Evolutionary conservation across 2,329 filamentous ascomycete genomes (phyloP), one percentile per base, ranked within the genome.

Genomic region (Botrytis deweyae): DNA sequence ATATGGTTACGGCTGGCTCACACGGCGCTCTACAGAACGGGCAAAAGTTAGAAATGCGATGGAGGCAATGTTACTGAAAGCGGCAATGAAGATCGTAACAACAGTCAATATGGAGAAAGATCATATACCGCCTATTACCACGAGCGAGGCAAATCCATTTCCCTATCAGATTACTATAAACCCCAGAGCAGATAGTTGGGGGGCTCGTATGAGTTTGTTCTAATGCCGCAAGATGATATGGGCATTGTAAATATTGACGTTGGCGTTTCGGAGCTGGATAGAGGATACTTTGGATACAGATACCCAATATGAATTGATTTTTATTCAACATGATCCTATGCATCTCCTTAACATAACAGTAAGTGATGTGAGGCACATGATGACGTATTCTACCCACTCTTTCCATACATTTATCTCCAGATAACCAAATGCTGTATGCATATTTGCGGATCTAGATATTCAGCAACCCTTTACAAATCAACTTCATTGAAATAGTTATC

Each of bases 121-220:
- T 80, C 96, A 98, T 83, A 98, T 99, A 77, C 96, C 96, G 1
- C 96, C 95, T 69, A 98, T 98, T 79, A 98, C 94, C 14, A 96
- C 94, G 36, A 94, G 91, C 81, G 93, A 95, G 76, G 87, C 92
- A 66, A 98, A 98, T 82, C 95, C 96, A 0, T 99, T 98, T 80
- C 95, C 95, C 0, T 98, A 97, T 83, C 92, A 95, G 82, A 97
- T 98, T 81, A 88, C 92, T 75, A 90, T 98, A 74, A 96, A 97
- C 81, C 93, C 93, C 73, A 93, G 93, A 80, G 88, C 91, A 74
- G 91, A 92, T 76, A 88, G 91, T 70, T 95, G 94, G 93, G 90
- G 93, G 67, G 89, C 91, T 73, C 88, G 93, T 58, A 94, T 95
- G 84, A 92, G 93, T 40, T 89, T 94, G 61, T 80, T 80, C 73